Percentiles rank a stretch among this genome's conserved stretches.
phyloP scores from a whole-genome alignment of 805 yeast species.

The Barnettozyma salicaria region DNA sequence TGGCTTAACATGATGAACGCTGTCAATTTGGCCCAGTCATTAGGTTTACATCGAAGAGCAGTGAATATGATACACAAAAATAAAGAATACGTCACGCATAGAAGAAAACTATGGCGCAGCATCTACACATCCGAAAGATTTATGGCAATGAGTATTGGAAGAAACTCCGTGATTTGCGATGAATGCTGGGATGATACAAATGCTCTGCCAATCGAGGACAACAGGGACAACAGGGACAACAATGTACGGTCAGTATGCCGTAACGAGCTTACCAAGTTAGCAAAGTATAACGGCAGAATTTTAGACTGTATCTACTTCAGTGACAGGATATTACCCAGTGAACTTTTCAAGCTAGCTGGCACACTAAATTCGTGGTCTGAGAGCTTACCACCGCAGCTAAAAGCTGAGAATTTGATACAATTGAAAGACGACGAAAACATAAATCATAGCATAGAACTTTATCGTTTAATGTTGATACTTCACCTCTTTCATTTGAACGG shows the following conservation, averaged over 20 bases:
- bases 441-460: neutral
- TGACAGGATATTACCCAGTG: slow-evolving; percentile 21
- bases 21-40: slow-evolving; percentile 33
- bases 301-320: slow-evolving; percentile 27
- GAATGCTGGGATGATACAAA: slow-evolving; percentile 30
- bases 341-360: slow-evolving; percentile 28
- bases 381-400: slow-evolving; percentile 6
- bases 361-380: slow-evolving; percentile 23
- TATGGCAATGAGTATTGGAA: slow-evolving; percentile 28
- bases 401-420: slow-evolving; percentile 3
- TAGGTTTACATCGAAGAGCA: slow-evolving; percentile 32
- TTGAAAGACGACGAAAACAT: neutral
- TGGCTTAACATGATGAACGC: slow-evolving; percentile 36
- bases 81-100: slow-evolving; percentile 16
- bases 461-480: slow-evolving; percentile 21
- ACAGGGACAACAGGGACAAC: too few relatives aligned
- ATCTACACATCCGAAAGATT: slow-evolving; percentile 28
- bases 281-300: slow-evolving; percentile 26
- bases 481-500: slow-evolving; percentile 31
- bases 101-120: slow-evolving; percentile 28
- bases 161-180: slow-evolving; percentile 30
- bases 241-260: slow-evolving; percentile 20
- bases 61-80: slow-evolving; percentile 29
- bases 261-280: slow-evolving; percentile 24
- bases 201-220: slow-evolving; percentile 12